These are phyloP conservation scores for Backusella circina DNA, from an alignment of 192 early-diverging fungal genomes.

Conservation along the genomic window DNA sequence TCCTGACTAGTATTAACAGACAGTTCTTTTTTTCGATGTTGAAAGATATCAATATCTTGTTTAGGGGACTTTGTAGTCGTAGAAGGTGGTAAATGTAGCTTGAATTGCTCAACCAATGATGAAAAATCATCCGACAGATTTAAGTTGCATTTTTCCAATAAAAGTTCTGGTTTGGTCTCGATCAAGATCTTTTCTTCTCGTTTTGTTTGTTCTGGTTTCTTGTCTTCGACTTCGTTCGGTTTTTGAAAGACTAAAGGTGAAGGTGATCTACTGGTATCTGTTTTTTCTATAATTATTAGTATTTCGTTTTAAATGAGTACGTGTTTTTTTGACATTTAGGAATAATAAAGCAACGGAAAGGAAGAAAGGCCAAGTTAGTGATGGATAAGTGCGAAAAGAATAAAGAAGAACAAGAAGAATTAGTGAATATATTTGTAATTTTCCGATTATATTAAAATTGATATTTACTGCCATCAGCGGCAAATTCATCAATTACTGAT, in stretches of 20 bases:
- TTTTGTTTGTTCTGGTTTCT: not conserved
- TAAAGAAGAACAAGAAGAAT: not conserved
- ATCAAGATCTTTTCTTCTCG: not conserved
- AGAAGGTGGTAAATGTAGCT: not conserved
- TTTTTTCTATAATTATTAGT: not conserved
- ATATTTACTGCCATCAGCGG: not conserved
- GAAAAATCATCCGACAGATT: slow-evolving; percentile 12
- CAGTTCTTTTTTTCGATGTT: not conserved
- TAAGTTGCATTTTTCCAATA: not conserved
- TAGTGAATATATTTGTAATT: not conserved
- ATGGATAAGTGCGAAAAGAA: not conserved
- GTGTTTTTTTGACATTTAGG: not conserved
- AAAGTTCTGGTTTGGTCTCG: not conserved
- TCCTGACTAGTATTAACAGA: not conserved
- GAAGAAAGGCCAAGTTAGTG: not conserved
- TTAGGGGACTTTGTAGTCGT: not conserved
- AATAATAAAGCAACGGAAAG: not conserved
- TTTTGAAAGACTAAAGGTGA: not conserved
- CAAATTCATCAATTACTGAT: slow-evolving; percentile 31
- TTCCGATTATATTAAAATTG: slow-evolving; percentile 1
- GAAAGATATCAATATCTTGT: not conserved
- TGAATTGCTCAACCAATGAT: not conserved
- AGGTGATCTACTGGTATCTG: not conserved
- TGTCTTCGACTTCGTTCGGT: not conserved
- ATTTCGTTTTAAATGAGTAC: not conserved